phyloP scores from a whole-genome alignment of 2,329 filamentous ascomycete species.

The Penicillium concentricum region DNA sequence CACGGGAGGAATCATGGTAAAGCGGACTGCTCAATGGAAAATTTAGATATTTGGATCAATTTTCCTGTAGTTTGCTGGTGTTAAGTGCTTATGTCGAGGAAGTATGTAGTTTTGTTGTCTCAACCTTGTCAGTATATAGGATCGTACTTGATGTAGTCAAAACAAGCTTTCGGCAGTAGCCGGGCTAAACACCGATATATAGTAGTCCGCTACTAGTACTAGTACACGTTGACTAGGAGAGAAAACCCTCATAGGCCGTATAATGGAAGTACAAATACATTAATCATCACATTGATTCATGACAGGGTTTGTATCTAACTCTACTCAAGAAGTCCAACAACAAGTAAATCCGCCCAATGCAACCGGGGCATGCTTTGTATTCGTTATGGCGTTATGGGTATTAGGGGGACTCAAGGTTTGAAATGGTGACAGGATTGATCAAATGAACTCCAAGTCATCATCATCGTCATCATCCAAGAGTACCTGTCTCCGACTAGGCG shows the following conservation, averaged over 20 bases:
- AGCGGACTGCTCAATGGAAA: background rate
- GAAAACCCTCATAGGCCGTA: background rate
- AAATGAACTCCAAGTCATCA: constrained; percentile 51
- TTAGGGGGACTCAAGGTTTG: background rate
- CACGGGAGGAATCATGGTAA: constrained; percentile 1
- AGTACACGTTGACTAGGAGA: background rate
- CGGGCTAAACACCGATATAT: background rate
- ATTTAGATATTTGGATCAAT: background rate
- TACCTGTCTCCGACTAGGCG: constrained; percentile 6
- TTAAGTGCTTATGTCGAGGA: too few relatives aligned
- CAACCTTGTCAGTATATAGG: too few relatives aligned
- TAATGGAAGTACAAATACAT: background rate
- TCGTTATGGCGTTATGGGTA: constrained; percentile 17
- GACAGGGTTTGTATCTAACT: background rate
- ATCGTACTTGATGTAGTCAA: too few relatives aligned
- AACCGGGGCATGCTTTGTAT: constrained; percentile 8
- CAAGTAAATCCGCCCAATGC: constrained; percentile 9
- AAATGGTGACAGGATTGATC: background rate
- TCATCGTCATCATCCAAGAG: constrained; percentile 50
- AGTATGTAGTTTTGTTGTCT: background rate
- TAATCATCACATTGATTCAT: background rate
- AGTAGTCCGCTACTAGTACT: too few relatives aligned
- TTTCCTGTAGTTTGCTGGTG: background rate
- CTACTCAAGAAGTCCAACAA: background rate
- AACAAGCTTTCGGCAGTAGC: constrained; percentile 1